Base-by-base conservation (phyloP, 2,329 filamentous ascomycete genomes). In the Fusarium tanahbumbuense region DNA sequence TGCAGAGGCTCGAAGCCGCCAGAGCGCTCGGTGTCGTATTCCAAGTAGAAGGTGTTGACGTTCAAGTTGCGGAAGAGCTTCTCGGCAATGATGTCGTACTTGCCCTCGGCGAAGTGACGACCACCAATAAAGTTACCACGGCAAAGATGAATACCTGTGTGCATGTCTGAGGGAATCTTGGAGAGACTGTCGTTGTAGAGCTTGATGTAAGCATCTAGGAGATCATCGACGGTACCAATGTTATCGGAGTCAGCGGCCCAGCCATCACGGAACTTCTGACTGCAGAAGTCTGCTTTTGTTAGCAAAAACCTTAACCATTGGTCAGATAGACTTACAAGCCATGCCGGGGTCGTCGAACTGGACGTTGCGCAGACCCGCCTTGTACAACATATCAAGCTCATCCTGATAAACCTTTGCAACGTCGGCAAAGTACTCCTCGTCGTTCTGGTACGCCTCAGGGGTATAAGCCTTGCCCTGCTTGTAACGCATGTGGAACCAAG, bases 121-220 rank as follows among this genome's bases (percentile, higher is more conserved):
- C 87, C 87, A 57, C 87, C 87, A 68, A 90, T 88, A 78, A 91
- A 91, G 81, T 91, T 92, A 50, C 86, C 86, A 11, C 86, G 86
- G 84, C 92, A 94, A 54, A 94, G 83, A 76, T 94, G 92, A 18
- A 94, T 89, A 47, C 92, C 92, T 5, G 92, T 86, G 79, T 93
- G 91, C 84, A 94, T 87, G 76, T 94, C 91, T 4, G 83, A 78
- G 0, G 91, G 91, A 1, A 88, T 81, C 73, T 87, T 86, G 73
- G 84, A 82, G 75, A 93, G 84, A 74, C 85, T 88, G 78, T 92
- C 89, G 78, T 94, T 94, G 84, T 94, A 94, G 70, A 93, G 87
- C 66, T 86, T 84, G 78, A 94, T 91, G 80, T 94, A 94, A 28
- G 90, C 87, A 72, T 93, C 90, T 23, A 94, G 86, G 46, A 93